phyloP scores from a whole-genome alignment of 192 early-diverging fungal genomes.

The Backusella sp. region DNA sequence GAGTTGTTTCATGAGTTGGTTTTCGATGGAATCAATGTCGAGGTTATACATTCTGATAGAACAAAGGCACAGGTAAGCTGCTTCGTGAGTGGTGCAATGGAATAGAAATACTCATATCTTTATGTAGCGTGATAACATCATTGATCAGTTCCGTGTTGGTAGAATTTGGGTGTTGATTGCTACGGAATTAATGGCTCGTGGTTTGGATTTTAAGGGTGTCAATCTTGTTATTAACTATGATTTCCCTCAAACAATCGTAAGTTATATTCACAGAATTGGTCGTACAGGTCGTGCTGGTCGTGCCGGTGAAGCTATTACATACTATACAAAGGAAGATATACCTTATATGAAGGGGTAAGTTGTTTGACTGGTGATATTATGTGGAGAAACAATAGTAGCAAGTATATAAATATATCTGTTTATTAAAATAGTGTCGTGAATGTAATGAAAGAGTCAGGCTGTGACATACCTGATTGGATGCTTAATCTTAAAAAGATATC shows the following conservation, averaged over 20 bases:
- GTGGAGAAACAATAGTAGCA: neutral
- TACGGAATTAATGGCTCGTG: conserved; percentile 96
- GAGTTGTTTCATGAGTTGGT: conserved; percentile 96
- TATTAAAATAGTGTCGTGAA: conserved; percentile 76
- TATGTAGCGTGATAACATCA: conserved; percentile 76
- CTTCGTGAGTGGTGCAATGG: neutral
- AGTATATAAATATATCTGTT: neutral
- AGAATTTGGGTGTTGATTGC: conserved; percentile 95
- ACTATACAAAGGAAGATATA: conserved; percentile 92
- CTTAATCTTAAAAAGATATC: conserved; percentile 77
- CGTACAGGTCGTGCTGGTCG: conserved; percentile 98
- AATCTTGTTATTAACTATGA: conserved; percentile 98
- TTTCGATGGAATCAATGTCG: conserved; percentile 97
- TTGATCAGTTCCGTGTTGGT: conserved; percentile 86
- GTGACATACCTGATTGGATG: conserved; percentile 99
- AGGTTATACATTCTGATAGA: conserved; percentile 96
- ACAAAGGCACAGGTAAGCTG: conserved; percentile 79
- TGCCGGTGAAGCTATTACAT: conserved; percentile 86
- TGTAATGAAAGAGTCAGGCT: conserved; percentile 94
- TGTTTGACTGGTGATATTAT: neutral
- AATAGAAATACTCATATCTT: neutral
- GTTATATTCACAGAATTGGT: conserved; percentile 96
- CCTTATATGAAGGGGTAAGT: conserved; percentile 77
- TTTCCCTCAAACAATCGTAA: conserved; percentile 88
- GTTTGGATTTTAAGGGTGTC: conserved; percentile 98